These are phyloP conservation scores for Irpex sp. DNA, from an alignment of 1,284 basidiomycete genomes.

Conservation along the genomic window DNA sequence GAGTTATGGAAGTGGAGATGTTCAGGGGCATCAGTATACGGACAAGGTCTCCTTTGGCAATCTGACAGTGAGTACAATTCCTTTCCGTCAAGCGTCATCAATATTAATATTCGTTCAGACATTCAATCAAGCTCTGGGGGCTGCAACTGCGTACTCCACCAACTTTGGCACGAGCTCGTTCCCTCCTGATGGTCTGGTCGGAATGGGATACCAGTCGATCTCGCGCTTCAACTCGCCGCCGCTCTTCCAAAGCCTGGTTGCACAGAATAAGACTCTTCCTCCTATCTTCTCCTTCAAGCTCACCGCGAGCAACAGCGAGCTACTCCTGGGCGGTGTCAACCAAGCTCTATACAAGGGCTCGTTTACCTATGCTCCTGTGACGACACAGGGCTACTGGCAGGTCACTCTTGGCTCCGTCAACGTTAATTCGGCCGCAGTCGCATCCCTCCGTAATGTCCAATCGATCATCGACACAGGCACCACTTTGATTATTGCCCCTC, in stretches of 20 bases:
- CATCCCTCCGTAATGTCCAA: constrained; percentile 16
- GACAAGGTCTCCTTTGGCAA: constrained; percentile 25
- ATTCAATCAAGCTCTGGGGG: constrained; percentile 35
- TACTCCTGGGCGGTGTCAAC: constrained; percentile 56
- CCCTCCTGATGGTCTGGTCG: constrained; percentile 45
- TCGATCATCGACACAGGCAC: constrained; percentile 45
- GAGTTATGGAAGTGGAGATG: constrained; percentile 27
- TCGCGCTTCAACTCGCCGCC: constrained; percentile 33
- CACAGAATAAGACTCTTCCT: constrained; percentile 31
- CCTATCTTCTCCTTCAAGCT: constrained; percentile 56
- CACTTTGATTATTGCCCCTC: constrained; percentile 46
- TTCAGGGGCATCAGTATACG: constrained; percentile 27
- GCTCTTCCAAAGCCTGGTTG: constrained; percentile 42
- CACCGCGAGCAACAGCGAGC: constrained; percentile 34
- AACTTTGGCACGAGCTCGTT: constrained; percentile 33
- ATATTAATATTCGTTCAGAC: constrained; percentile 13
- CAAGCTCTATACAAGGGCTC: constrained; percentile 33
- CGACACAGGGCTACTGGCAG: constrained; percentile 39
- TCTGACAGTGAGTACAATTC: constrained; percentile 12
- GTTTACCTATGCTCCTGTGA: constrained; percentile 35
- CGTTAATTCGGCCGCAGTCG: constrained; percentile 24
- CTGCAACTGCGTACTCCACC: constrained; percentile 41
- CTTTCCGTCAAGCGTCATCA: neutral
- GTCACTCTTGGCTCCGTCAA: constrained; percentile 32
- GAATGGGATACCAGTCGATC: constrained; percentile 40